Evolutionary conservation across 805 yeast species (phyloP).

Genomic region (Cyberlindnera suaveolens): DNA sequence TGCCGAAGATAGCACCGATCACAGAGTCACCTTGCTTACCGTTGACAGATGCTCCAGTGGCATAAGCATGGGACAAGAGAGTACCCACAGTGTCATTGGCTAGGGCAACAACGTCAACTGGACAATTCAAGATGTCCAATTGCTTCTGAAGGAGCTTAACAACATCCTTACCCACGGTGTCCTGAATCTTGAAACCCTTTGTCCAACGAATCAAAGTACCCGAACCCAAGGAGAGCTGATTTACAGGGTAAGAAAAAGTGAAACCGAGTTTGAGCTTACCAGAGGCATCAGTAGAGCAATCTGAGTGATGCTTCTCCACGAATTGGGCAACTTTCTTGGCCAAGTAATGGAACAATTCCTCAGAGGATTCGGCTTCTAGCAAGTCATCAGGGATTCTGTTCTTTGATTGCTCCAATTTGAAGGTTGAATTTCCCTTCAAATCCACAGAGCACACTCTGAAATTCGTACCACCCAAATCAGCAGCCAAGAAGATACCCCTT

Average conservation of each 20-base stretch:
- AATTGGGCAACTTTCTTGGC: conserved; percentile 67
- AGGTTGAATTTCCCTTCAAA: conserved; percentile 75
- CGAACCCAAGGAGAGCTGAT: conserved; percentile 70
- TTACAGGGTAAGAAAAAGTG: conserved; percentile 90
- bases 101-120: conserved; percentile 75
- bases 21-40: conserved; percentile 69
- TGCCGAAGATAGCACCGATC: conserved; percentile 90
- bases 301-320: conserved; percentile 54
- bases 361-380: conserved; percentile 57
- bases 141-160: conserved; percentile 67
- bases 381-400: conserved; percentile 72
- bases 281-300: conserved; percentile 16
- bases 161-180: conserved; percentile 80
- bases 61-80: conserved; percentile 78
- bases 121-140: conserved; percentile 50
- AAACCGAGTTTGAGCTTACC: conserved; percentile 70
- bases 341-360: conserved; percentile 65
- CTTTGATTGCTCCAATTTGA: conserved; percentile 68
- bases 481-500: conserved; percentile 77
- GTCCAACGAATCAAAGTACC: conserved; percentile 94
- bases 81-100: conserved; percentile 98
- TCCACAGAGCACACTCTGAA: conserved; percentile 88
- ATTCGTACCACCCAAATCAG: conserved; percentile 95
- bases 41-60: conserved; percentile 46
- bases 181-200: conserved; percentile 85